A percentile compares a stretch with the other conserved stretches of the same genome.
These are phyloP conservation scores for Cynara cardunculus DNA, from an alignment of 129 eudicot species.

Conservation along the genomic window DNA sequence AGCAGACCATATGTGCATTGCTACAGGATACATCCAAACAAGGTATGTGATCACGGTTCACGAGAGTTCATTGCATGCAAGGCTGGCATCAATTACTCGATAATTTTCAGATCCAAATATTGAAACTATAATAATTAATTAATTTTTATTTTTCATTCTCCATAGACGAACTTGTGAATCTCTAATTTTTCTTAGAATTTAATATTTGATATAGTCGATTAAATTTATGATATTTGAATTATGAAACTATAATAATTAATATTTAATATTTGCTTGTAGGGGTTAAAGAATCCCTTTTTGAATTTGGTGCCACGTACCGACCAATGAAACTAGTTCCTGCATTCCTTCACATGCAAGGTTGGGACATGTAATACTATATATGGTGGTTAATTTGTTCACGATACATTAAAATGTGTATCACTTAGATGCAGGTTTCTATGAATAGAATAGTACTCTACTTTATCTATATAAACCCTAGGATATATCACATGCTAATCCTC, in stretches of 20 bases:
- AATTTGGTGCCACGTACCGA: background rate
- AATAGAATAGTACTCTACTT: constrained; percentile 10
- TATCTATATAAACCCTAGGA: constrained; percentile 31
- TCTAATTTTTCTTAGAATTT: background rate
- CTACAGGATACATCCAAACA: constrained; percentile 12
- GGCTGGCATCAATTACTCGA: constrained; percentile 11
- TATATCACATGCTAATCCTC: constrained; percentile 11
- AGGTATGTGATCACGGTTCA: background rate
- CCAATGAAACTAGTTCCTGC: constrained; percentile 13
- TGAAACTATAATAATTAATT: background rate
- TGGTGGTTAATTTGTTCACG: background rate
- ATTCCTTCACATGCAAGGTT: constrained; percentile 23
- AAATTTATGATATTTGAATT: background rate
- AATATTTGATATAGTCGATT: background rate
- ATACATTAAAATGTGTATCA: background rate
- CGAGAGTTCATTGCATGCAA: constrained; percentile 27
- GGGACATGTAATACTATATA: background rate
- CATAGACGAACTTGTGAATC: background rate
- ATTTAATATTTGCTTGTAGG: background rate
- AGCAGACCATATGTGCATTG: background rate
- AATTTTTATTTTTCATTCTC: too few species aligned
- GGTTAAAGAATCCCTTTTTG: background rate
- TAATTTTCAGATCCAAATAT: constrained; percentile 13
- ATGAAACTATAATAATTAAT: too few species aligned
- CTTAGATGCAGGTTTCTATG: background rate